A percentile compares a stretch with the other conserved stretches of the same genome.
phyloP scores from a whole-genome alignment of 805 yeast genomes.

The Nakazawaea laoshanensis region DNA sequence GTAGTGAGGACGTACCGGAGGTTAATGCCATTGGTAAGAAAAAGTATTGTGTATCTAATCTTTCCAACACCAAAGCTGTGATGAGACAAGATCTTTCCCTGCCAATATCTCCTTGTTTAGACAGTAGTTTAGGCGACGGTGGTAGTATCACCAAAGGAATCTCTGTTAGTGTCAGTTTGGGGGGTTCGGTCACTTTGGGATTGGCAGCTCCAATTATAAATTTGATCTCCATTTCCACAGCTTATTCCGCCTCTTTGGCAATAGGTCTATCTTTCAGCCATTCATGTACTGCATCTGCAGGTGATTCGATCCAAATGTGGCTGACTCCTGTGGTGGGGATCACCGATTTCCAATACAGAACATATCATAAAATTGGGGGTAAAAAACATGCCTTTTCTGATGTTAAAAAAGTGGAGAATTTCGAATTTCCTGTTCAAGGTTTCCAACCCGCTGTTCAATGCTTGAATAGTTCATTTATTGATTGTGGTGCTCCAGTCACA shows the following conservation, averaged over 20 bases:
- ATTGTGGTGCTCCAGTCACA: constrained; percentile 3
- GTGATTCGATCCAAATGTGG: constrained; percentile 10
- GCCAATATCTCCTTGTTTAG: constrained; percentile 8
- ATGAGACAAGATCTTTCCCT: neutral
- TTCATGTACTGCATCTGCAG: constrained; percentile 9
- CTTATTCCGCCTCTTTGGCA: neutral
- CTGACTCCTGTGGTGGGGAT: constrained; percentile 8
- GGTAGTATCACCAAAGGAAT: constrained; percentile 7
- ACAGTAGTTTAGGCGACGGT: constrained; percentile 8
- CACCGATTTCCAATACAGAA: constrained; percentile 6
- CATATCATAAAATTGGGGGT: constrained; percentile 1
- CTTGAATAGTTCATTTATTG: constrained; percentile 1
- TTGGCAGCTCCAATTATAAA: constrained; percentile 1
- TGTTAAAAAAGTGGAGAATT: constrained; percentile 1
- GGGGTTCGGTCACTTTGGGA: neutral
- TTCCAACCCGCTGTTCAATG: constrained; percentile 9
- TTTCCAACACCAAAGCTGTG: constrained; percentile 1
- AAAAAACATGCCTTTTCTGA: constrained; percentile 1
- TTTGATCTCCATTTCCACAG: neutral
- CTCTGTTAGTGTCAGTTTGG: constrained; percentile 3
- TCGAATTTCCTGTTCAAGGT: constrained; percentile 7
- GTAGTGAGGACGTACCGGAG: constrained; percentile 1
- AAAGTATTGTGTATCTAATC: constrained; percentile 8
- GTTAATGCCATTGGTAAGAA: constrained; percentile 2
- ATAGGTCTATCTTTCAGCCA: constrained; percentile 7